phyloP scores from a whole-genome alignment of 2,329 filamentous ascomycete species.

The Trichoderma koningii region DNA sequence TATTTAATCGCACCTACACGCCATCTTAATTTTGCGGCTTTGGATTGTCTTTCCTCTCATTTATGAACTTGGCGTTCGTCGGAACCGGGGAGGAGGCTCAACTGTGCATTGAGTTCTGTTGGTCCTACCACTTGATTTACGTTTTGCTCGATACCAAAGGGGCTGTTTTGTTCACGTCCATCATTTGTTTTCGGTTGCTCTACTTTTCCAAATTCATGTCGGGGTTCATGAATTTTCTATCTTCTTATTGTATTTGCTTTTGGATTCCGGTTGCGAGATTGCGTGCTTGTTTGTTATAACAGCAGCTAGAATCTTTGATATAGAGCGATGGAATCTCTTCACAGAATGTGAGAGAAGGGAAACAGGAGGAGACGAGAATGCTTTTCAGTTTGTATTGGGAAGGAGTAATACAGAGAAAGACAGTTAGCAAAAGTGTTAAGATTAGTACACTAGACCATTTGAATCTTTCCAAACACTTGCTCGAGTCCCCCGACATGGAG shows the following conservation, averaged over 20 bases:
- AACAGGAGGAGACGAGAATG: background rate
- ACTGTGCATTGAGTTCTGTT: conserved; percentile 2
- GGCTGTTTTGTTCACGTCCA: conserved; percentile 13
- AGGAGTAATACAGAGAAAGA: conserved; percentile 15
- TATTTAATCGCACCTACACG: conserved; percentile 21
- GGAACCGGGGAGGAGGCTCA: conserved; percentile 9
- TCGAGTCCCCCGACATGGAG: background rate
- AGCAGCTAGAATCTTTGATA: conserved; percentile 17
- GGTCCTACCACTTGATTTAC: conserved; percentile 12
- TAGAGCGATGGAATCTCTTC: conserved; percentile 22
- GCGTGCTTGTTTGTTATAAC: background rate
- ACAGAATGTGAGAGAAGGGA: conserved; percentile 20
- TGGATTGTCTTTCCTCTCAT: conserved; percentile 12
- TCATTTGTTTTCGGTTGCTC: background rate
- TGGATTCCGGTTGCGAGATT: background rate
- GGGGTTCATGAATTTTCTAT: conserved; percentile 7
- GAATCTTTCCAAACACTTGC: conserved; percentile 3
- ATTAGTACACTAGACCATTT: conserved; percentile 16
- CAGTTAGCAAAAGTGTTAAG: conserved; percentile 6
- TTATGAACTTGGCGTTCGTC: conserved; percentile 21
- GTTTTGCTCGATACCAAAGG: conserved; percentile 25
- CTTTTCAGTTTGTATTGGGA: background rate
- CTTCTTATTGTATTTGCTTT: background rate
- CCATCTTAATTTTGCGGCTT: conserved; percentile 16
- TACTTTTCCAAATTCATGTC: background rate